Base-by-base conservation (phyloP, 495 filamentous ascomycete genomes). In the Cudoniella acicularis region DNA sequence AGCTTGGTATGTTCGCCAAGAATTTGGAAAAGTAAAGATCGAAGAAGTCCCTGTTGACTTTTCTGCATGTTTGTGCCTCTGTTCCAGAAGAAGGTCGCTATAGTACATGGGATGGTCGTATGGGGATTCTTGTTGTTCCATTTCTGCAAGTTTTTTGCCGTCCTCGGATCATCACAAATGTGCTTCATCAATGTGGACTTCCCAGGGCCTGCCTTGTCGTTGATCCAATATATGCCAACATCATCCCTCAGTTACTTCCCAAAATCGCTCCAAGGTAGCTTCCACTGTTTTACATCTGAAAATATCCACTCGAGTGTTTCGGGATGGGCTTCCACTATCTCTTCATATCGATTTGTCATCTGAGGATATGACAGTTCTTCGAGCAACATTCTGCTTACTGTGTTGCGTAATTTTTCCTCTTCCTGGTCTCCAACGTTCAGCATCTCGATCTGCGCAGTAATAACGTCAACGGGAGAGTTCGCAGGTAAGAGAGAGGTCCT, bases 41-140 rank as follows among this genome's bases (percentile, higher is more conserved):
- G 70, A 0, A 79, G 60, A 9, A 83, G 64, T 0, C 79, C 80
- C 24, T 70, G 57, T 22, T 73, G 67, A 6, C 74, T 77, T 58
- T 71, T 74, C 54, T 79, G 73, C 18, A 75, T 26, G 2, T 24
- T 24, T 1, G 46, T 69, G 0, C 77, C 77, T 2, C 70, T 41
- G 36, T 58, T 68, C 74, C 76, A 82, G 61, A 80, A 82, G 61
- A 74, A 82, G 36, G 36, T 41, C 9, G 36, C 36, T 9, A 41
- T 9, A n/a, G 9, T 9, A 54, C 72, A 78, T 17, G 59, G 61
- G 2, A 21, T 67, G 1, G 66, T 52, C 0, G 67, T 51, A 1
- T 65, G n/a, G 0, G 4, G 55, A 41, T 62, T 62, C 0, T 55
- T 65, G 6, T 27, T 25, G 1, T 70, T 51, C 72, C 73, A 76